Conservation (phyloP, 1,284 basidiomycete genomes). For the Trichosporon coremiiforme region DNA sequence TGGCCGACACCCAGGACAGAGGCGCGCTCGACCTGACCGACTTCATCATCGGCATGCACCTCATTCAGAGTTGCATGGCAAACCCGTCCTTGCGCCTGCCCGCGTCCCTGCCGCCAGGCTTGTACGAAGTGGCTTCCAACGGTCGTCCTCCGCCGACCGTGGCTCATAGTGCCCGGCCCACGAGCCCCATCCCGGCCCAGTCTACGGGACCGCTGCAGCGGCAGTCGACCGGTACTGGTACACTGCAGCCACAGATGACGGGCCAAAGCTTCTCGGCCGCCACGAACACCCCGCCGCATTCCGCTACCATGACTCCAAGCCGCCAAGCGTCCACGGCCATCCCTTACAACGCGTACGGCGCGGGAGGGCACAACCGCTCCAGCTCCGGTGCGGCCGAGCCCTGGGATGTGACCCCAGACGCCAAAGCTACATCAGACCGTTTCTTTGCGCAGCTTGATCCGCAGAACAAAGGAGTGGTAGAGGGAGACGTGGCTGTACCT, state of each 20-base stretch:
- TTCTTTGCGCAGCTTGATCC: constrained; percentile 84
- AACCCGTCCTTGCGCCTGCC: constrained; percentile 76
- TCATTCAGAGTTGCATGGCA: constrained; percentile 87
- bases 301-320: constrained; percentile 30
- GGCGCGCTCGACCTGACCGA: constrained; percentile 87
- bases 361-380: constrained; percentile 1
- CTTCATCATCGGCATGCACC: constrained; percentile 94
- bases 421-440: constrained; percentile 77
- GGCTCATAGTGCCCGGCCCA: constrained; percentile 36
- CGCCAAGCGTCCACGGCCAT: constrained; percentile 46
- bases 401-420: constrained; percentile 84
- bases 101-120: constrained; percentile 73
- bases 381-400: constrained; percentile 41
- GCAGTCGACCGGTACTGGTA: constrained; percentile 61
- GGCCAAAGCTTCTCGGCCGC: constrained; percentile 43
- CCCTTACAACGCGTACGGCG: neutral
- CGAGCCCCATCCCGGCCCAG: constrained; percentile 32
- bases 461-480: constrained; percentile 75
- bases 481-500: constrained; percentile 90
- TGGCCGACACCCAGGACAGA: constrained; percentile 91
- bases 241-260: constrained; percentile 60
- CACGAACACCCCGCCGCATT: constrained; percentile 28
- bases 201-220: constrained; percentile 35
- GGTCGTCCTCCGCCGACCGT: constrained; percentile 52
- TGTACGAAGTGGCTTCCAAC: constrained; percentile 83